These are phyloP conservation scores for Ilex asprella DNA, from an alignment of 257 asterid genomes.

Conservation along the genomic window DNA sequence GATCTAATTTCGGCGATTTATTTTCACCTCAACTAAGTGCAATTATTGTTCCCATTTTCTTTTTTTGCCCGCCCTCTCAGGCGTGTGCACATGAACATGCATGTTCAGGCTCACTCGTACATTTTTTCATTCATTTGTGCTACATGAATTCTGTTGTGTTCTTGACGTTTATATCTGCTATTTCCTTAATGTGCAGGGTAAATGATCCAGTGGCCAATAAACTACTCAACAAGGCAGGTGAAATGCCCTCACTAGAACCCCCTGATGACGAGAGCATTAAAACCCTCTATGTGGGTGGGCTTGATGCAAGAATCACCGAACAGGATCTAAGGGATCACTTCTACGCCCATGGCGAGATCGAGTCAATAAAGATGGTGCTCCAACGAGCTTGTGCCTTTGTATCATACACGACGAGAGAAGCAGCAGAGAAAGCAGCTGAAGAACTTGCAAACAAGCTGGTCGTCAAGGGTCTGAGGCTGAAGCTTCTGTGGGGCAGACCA, in stretches of 20 bases:
- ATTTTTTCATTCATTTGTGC: too few species aligned
- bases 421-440: conserved; percentile 96
- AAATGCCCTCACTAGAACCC: conserved; percentile 98
- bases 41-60: too few species aligned
- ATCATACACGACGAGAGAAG: conserved; percentile 89
- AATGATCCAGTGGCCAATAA: conserved; percentile 95
- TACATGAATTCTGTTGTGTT: too few species aligned
- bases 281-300: conserved; percentile 92
- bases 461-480: conserved; percentile 80
- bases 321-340: conserved; percentile 89
- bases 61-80: too few species aligned
- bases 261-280: conserved; percentile 92
- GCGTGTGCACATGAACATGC: too few species aligned
- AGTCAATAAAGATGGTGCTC: conserved; percentile 81
- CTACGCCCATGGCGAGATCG: conserved; percentile 93
- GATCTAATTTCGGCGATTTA: too few species aligned
- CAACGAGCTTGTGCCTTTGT: conserved; percentile 95
- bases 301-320: conserved; percentile 77
- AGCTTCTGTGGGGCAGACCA: conserved; percentile 94
- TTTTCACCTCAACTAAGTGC: too few species aligned
- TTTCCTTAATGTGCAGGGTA: conserved; percentile 40
- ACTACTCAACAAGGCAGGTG: conserved; percentile 91
- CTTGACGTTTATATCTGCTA: background rate
- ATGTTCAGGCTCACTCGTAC: too few species aligned
- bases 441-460: conserved; percentile 85